Conservation (phyloP, 768 basidiomycete species). For the Candolleomyces eurysporus region DNA sequence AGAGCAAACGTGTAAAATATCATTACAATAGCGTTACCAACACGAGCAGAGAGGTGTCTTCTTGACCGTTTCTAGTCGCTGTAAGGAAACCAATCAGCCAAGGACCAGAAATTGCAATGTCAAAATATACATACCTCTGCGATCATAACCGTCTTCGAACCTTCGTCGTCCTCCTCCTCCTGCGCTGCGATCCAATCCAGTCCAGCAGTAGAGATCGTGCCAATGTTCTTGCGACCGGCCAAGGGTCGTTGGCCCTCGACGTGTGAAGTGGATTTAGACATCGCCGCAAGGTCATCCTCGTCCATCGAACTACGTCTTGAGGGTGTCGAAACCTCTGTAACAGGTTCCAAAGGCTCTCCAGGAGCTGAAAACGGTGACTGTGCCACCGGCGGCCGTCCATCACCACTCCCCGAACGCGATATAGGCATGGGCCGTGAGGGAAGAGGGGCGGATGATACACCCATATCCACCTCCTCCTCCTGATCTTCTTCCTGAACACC, state of each 20-base stretch:
- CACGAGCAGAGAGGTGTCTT: slow-evolving; percentile 69
- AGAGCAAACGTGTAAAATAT: slow-evolving; percentile 9
- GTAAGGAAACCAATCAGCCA: background rate
- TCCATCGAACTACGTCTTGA: slow-evolving; percentile 43
- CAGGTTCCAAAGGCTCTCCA: slow-evolving; percentile 57
- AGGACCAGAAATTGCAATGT: background rate
- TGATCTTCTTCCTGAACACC: slow-evolving; percentile 43
- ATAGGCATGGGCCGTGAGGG: slow-evolving; percentile 22
- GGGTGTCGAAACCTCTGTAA: slow-evolving; percentile 53
- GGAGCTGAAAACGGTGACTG: slow-evolving; percentile 52
- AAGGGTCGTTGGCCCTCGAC: slow-evolving; percentile 50
- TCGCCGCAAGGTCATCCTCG: slow-evolving; percentile 68
- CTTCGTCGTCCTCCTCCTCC: slow-evolving; percentile 27
- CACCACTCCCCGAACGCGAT: slow-evolving; percentile 8
- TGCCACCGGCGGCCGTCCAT: slow-evolving; percentile 16
- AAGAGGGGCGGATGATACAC: slow-evolving; percentile 35
- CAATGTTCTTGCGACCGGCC: slow-evolving; percentile 22
- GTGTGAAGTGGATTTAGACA: slow-evolving; percentile 78
- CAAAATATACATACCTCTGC: slow-evolving; percentile 57
- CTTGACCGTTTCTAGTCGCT: slow-evolving; percentile 76
- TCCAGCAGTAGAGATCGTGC: slow-evolving; percentile 29
- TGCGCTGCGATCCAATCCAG: slow-evolving; percentile 46
- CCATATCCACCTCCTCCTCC: slow-evolving; percentile 64
- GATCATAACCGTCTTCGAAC: slow-evolving; percentile 58
- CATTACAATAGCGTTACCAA: slow-evolving; percentile 43